phyloP scores from a whole-genome alignment of 352 stramenopile genomes.

The Blastocystis sp. region DNA sequence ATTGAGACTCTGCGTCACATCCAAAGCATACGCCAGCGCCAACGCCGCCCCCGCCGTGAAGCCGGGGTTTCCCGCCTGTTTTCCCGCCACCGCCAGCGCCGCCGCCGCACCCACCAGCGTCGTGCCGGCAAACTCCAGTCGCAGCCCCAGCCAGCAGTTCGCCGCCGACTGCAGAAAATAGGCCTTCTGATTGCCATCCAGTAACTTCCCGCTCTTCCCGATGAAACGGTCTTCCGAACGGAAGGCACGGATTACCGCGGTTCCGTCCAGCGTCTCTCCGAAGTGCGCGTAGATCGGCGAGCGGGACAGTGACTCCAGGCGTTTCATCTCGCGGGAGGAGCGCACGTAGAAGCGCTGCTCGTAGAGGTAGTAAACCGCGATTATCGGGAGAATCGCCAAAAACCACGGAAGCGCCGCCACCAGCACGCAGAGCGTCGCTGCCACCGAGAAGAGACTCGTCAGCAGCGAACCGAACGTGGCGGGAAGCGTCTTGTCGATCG shows the following conservation, averaged over 20 bases:
- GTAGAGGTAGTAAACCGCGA: constrained; percentile 66
- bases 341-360: constrained; percentile 66
- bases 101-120: constrained; percentile 76
- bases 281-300: constrained; percentile 77
- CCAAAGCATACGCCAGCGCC: constrained; percentile 79
- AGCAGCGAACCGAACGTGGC: not conserved
- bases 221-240: constrained; percentile 42
- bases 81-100: constrained; percentile 70
- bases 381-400: constrained; percentile 59
- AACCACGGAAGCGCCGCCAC: constrained; percentile 44
- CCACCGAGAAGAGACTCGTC: not conserved
- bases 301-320: constrained; percentile 81
- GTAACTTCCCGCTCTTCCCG: constrained; percentile 55
- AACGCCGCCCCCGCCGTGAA: constrained; percentile 76
- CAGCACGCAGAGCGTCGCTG: constrained; percentile 11
- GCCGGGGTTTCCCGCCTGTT: constrained; percentile 57
- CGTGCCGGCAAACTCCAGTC: constrained; percentile 77
- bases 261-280: constrained; percentile 72
- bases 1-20: constrained; percentile 79
- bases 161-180: constrained; percentile 78
- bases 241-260: constrained; percentile 74
- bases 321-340: constrained; percentile 80
- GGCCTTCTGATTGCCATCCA: constrained; percentile 64
- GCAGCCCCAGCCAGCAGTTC: constrained; percentile 85
- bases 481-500: not conserved